Conservation (phyloP, 2,329 filamentous ascomycete species). For the Colletotrichum viniferum region DNA sequence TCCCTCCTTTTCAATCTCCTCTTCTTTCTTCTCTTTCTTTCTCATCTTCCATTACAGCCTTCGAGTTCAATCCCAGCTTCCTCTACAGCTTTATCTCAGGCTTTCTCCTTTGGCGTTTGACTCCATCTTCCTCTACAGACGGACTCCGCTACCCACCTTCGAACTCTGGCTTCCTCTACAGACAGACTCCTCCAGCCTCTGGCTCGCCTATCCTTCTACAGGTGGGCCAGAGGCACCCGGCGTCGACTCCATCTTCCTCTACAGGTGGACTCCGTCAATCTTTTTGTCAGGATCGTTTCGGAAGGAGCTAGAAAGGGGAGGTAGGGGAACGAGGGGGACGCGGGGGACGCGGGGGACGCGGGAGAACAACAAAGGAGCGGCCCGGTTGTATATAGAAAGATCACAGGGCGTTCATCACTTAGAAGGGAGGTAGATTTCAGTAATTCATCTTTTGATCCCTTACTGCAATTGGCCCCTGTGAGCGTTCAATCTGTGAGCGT, state of each 20-base stretch:
- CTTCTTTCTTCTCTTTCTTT: not conserved
- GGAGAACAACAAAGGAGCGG: not conserved
- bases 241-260: too few species aligned
- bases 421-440: not conserved
- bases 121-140: not conserved
- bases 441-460: not conserved
- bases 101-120: not conserved
- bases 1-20: rapidly evolving
- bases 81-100: not conserved
- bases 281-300: rapidly evolving
- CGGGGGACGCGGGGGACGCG: too few species aligned
- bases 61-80: not conserved
- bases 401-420: not conserved
- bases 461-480: not conserved
- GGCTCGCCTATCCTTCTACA: too few species aligned
- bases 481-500: not conserved
- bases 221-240: too few species aligned
- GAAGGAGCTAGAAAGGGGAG: not conserved
- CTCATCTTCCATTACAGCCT: not conserved
- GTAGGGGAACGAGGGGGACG: too few species aligned
- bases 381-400: not conserved
- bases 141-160: not conserved
- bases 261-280: not conserved
- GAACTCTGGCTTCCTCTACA: not conserved
- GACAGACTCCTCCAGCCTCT: too few species aligned